Percentiles rank a stretch among this genome's conserved stretches.
These are phyloP conservation scores for Orbilia oligospora DNA, from an alignment of 2,329 filamentous ascomycete genomes.

Conservation along the genomic window DNA sequence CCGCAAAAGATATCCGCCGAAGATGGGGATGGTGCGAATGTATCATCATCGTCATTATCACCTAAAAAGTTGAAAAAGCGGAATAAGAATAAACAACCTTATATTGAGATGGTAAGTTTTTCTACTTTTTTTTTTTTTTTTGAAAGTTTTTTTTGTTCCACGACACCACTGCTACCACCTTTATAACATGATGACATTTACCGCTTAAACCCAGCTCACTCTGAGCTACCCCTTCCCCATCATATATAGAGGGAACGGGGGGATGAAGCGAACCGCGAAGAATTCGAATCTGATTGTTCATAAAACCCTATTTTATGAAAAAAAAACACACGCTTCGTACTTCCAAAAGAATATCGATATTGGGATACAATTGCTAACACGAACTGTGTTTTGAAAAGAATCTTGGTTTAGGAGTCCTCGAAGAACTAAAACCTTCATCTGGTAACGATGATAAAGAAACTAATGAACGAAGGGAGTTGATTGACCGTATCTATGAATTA, in stretches of 20 bases:
- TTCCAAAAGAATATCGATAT: too few species aligned
- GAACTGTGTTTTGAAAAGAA: conserved; percentile 62
- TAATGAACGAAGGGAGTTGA: conserved; percentile 38
- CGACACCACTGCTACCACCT: background rate
- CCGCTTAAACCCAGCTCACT: conserved; percentile 62
- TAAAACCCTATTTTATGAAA: background rate
- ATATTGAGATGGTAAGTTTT: conserved; percentile 59
- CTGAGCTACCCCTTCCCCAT: conserved; percentile 50
- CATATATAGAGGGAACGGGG: conserved; percentile 23
- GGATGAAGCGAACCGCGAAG: conserved; percentile 61
- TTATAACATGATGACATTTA: conserved; percentile 57
- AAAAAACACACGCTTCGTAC: too few species aligned
- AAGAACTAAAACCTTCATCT: conserved; percentile 66
- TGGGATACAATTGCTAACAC: conserved; percentile 23
- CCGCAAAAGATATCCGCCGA: background rate
- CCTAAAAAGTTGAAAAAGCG: conserved; percentile 23
- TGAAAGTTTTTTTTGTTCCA: background rate
- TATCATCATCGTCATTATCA: background rate
- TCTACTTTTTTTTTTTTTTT: background rate
- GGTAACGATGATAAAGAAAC: conserved; percentile 27
- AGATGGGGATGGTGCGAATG: background rate
- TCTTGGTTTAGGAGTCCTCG: conserved; percentile 69
- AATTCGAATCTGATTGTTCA: conserved; percentile 57
- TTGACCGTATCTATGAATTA: conserved; percentile 43
- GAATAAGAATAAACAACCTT: conserved; percentile 39